Conservation (phyloP, 129 eudicot genomes). For the Pulicaria dysenterica region DNA sequence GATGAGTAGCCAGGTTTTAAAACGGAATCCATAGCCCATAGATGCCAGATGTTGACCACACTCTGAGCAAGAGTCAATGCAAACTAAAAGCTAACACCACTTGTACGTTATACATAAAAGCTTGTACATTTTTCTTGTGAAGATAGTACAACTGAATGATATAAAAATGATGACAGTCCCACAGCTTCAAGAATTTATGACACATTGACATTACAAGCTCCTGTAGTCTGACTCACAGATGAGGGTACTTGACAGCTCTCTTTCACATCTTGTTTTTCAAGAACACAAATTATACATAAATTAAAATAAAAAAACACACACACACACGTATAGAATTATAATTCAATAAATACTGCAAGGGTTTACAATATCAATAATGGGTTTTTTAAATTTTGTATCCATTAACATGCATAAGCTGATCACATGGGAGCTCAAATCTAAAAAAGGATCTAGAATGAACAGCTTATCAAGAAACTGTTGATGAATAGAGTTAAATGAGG, state of each 20-base stretch:
- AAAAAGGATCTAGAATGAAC: slow-evolving; percentile 5
- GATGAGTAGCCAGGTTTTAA: slow-evolving; percentile 20
- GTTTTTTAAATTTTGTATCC: not conserved
- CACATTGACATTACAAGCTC: slow-evolving; percentile 30
- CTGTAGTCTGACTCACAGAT: slow-evolving; percentile 21
- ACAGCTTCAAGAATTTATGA: slow-evolving; percentile 24
- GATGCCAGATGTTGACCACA: slow-evolving; percentile 48
- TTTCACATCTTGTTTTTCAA: not conserved
- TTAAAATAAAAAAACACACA: too few relatives aligned
- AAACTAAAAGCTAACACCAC: slow-evolving; percentile 23
- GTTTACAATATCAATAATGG: not conserved
- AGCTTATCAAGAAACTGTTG: slow-evolving; percentile 30
- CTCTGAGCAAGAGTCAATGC: slow-evolving; percentile 42
- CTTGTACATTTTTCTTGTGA: slow-evolving; percentile 12
- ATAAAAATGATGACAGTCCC: slow-evolving; percentile 28
- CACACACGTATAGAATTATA: not conserved
- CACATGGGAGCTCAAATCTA: not conserved
- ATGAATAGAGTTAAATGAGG: slow-evolving; percentile 36
- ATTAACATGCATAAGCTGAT: slow-evolving; percentile 16
- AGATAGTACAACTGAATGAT: slow-evolving; percentile 25
- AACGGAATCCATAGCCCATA: slow-evolving; percentile 39
- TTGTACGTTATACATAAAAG: slow-evolving; percentile 19
- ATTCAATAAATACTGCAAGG: not conserved
- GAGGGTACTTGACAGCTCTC: slow-evolving; percentile 25
- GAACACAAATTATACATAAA: not conserved